Evolutionary conservation across 1,284 basidiomycete species (phyloP).

Genomic region (Trametes versicolor): DNA sequence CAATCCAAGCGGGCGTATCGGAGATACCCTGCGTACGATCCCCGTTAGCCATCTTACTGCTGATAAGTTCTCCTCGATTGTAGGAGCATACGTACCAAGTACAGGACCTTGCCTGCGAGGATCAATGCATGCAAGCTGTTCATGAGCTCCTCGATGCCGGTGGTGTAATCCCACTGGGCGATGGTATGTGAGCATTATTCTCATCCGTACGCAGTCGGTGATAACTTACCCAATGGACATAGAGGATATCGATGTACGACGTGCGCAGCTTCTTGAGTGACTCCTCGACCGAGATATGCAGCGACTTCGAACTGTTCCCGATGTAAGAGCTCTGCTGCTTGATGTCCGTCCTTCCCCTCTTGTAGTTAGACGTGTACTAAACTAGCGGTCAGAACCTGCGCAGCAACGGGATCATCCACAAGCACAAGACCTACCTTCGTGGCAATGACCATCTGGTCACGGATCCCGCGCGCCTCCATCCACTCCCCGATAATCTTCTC

Average conservation of each 20-base stretch:
- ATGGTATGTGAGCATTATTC: conserved; percentile 47
- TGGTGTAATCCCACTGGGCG: conserved; percentile 49
- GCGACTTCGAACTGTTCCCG: conserved; percentile 57
- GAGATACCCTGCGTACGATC: conserved; percentile 41
- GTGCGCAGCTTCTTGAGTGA: conserved; percentile 66
- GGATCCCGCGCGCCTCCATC: conserved; percentile 57
- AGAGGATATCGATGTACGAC: conserved; percentile 55
- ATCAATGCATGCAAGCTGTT: conserved; percentile 53
- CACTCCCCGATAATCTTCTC: conserved; percentile 69
- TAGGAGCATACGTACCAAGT: conserved; percentile 45
- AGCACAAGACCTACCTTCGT: conserved; percentile 52
- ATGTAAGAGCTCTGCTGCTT: conserved; percentile 40
- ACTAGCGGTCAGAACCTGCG: background rate
- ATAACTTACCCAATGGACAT: conserved; percentile 5
- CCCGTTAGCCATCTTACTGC: background rate
- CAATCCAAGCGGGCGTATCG: conserved; percentile 65
- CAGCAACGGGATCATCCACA: background rate
- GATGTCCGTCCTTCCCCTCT: conserved; percentile 31
- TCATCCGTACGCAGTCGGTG: no score
- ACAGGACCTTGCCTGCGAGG: conserved; percentile 53
- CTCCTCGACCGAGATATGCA: conserved; percentile 52
- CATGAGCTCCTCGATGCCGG: conserved; percentile 56
- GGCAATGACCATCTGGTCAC: conserved; percentile 64
- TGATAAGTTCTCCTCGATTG: background rate
- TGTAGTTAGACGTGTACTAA: conserved; percentile 34